Evolutionary conservation across 2,329 filamentous ascomycete genomes (phyloP).

Genomic region (Sphaerostilbella broomeana): DNA sequence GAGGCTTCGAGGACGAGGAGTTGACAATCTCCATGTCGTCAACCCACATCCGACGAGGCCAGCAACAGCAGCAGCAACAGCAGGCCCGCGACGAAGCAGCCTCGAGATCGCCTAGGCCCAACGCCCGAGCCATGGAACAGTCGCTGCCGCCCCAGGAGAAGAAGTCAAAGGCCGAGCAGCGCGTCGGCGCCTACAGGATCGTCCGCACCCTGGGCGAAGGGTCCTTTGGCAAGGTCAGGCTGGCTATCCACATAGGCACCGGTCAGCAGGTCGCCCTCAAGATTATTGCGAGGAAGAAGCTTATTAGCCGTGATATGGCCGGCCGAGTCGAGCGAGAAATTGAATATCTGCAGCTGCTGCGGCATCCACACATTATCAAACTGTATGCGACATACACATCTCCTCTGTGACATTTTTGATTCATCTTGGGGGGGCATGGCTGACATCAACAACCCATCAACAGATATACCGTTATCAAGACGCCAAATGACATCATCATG

Average conservation of each 20-base stretch:
- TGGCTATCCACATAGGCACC: constrained; percentile 86
- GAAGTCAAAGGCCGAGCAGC: constrained; percentile 63
- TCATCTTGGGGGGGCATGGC: neutral
- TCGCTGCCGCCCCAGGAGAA: constrained; percentile 29
- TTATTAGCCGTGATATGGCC: constrained; percentile 96
- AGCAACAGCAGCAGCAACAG: constrained; percentile 25
- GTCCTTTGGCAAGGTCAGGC: constrained; percentile 97
- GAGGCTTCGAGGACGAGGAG: constrained; percentile 71
- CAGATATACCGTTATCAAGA: constrained; percentile 95
- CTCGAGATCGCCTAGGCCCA: constrained; percentile 21
- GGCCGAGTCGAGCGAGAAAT: constrained; percentile 96
- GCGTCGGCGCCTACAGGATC: constrained; percentile 87
- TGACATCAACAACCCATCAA: neutral
- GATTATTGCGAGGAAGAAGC: constrained; percentile 92
- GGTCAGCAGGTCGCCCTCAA: constrained; percentile 95
- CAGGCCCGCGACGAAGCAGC: constrained; percentile 20
- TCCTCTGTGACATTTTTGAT: too few species aligned
- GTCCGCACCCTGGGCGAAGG: constrained; percentile 89
- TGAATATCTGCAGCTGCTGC: constrained; percentile 89
- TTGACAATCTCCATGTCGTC: constrained; percentile 69
- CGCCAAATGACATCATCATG: constrained; percentile 93
- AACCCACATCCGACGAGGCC: constrained; percentile 52
- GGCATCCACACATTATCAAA: constrained; percentile 98
- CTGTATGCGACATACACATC: constrained; percentile 52
- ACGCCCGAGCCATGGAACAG: constrained; percentile 27